Base-by-base conservation (phyloP, 2,329 filamentous ascomycete genomes). In the Didymella keratinophila region DNA sequence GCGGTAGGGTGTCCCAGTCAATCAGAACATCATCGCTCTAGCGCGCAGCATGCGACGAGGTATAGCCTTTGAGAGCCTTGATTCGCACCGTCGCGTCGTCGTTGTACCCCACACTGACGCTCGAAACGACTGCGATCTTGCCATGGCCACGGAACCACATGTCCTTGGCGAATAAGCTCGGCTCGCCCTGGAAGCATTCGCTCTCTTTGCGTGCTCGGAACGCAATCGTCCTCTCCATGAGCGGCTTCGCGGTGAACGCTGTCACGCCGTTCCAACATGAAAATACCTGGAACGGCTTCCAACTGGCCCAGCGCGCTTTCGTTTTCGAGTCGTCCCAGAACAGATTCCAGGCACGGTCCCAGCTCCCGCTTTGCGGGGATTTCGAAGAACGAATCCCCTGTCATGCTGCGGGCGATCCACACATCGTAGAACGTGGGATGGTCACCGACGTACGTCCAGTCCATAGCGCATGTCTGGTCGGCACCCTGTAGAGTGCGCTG, bases 221-320 rank as follows among this genome's bases (percentile, higher is more conserved):
- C 6, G 68, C 61, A 2, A 86, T 68, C 10, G 73, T 74, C 0
- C 74, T 65, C 14, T 78, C 72, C 4, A 85, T 56, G 9, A 87
- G 67, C 0, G 84, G 82, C 39, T 73, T 71, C 0, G 83, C 84
- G 0, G 73, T 74, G 50, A 87, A 81, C 0, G 78, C 80, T 0
- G 78, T 78, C 0, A 81, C 83, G 2, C 86, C 86, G 58, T 87
- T 87, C 85, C 86, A 87, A 69, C 86, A 88, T 0, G 84, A 71
- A 58, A 85, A 87, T 0, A 87, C 85, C 67, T 87, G 86, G 58
- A 87, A 83, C 0, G 86, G 84, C n/a, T 73, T 70, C 23, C 75
- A 69, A 0, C 60, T 59, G 0, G 60, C 44, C 52, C 79, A 80
- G 2, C 79, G 72, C 2, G 58, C 44, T 8, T 64, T 72, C 2